A percentile compares a stretch with the other conserved stretches of the same genome.
Evolutionary conservation across 2,329 filamentous ascomycete species (phyloP).

Genomic region (Xylaria polymorpha): DNA sequence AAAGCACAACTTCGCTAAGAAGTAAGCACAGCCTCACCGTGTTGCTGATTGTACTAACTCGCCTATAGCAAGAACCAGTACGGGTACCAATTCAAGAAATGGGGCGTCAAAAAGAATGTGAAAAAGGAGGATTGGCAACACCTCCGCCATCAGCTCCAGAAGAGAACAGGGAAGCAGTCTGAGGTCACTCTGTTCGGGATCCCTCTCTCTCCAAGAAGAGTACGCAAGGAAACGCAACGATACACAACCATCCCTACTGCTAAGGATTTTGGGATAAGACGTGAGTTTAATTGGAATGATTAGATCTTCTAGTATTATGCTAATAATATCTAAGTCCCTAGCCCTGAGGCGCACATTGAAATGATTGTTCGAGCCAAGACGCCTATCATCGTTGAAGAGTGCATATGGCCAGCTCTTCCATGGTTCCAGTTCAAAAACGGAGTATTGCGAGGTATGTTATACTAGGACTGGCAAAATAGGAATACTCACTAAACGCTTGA

Average conservation of each 20-base stretch:
- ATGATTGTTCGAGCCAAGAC: conserved; percentile 5
- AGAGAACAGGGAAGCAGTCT: neutral
- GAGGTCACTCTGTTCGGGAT: conserved; percentile 12
- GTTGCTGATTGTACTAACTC: neutral
- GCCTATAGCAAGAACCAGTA: conserved; percentile 15
- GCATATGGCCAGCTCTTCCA: conserved; percentile 16
- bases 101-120: conserved; percentile 23
- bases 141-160: conserved; percentile 10
- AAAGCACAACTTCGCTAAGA: conserved; percentile 20
- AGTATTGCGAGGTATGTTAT: conserved; percentile 7
- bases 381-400: neutral
- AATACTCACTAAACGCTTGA: neutral
- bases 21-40: neutral
- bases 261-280: conserved; percentile 6
- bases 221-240: conserved; percentile 12
- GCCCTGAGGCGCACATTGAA: neutral
- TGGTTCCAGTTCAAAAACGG: conserved; percentile 29
- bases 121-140: conserved; percentile 8
- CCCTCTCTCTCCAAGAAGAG: conserved; percentile 10
- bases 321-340: conserved; percentile 4
- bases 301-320: neutral
- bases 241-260: conserved; percentile 26
- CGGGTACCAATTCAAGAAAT: conserved; percentile 31
- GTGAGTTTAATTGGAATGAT: conserved; percentile 4
- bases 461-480: neutral